A percentile compares a stretch with the other conserved stretches of the same genome.
phyloP scores from a whole-genome alignment of 2,329 filamentous ascomycete species.

The Microdochium trichocladiopsis region DNA sequence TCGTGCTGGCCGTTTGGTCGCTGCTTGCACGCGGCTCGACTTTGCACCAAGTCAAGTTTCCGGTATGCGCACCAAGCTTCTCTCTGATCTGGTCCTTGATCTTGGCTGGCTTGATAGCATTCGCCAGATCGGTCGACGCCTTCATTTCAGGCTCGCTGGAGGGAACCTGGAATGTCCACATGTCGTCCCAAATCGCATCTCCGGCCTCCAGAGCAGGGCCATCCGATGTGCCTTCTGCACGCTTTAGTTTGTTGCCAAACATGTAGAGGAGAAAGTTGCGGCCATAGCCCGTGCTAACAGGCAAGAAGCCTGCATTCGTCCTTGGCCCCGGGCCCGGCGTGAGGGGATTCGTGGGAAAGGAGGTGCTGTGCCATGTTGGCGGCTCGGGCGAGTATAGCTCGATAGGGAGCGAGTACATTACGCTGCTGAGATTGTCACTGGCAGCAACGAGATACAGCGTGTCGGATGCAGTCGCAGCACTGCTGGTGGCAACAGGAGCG shows the following conservation, averaged over 20 bases:
- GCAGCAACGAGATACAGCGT: slow-evolving; percentile 39
- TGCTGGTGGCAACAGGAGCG: slow-evolving; percentile 27
- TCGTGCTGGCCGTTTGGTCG: slow-evolving; percentile 29
- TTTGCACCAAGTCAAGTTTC: slow-evolving; percentile 41
- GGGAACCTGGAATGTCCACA: slow-evolving; percentile 46
- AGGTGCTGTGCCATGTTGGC: slow-evolving; percentile 28
- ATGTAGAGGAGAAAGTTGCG: slow-evolving; percentile 43
- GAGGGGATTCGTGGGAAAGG: slow-evolving; percentile 27
- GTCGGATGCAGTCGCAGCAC: slow-evolving; percentile 33
- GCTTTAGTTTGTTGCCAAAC: slow-evolving; percentile 27
- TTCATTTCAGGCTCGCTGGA: slow-evolving; percentile 18
- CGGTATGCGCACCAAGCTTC: slow-evolving; percentile 33
- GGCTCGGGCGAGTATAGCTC: slow-evolving; percentile 18
- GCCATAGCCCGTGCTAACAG: slow-evolving; percentile 42
- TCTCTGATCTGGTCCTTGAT: slow-evolving; percentile 41
- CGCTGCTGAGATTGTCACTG: slow-evolving; percentile 21
- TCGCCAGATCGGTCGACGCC: slow-evolving; percentile 12
- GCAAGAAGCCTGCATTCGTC: slow-evolving; percentile 32
- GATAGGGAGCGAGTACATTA: slow-evolving; percentile 27
- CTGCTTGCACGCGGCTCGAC: slow-evolving; percentile 36
- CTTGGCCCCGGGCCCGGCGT: slow-evolving; percentile 32
- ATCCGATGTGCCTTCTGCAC: not conserved
- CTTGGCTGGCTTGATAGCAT: slow-evolving; percentile 34
- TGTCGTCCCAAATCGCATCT: slow-evolving; percentile 26
- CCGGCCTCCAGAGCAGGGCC: slow-evolving; percentile 2